Percentiles rank a stretch among this genome's conserved stretches.
These are phyloP conservation scores for Solanum neorickii DNA, from an alignment of 257 asterid genomes.

Conservation along the genomic window DNA sequence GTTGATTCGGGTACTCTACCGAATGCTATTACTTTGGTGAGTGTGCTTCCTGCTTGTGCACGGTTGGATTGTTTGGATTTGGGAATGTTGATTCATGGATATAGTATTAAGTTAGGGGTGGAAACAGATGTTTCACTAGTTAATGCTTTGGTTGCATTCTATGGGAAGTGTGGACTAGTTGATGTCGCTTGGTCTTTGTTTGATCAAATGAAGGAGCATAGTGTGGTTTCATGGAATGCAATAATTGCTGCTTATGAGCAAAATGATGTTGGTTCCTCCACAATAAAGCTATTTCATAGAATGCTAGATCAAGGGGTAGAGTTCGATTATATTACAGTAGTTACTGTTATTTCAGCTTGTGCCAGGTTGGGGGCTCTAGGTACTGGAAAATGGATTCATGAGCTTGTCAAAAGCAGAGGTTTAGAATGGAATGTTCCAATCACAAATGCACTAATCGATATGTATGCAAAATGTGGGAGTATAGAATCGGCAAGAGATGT, in stretches of 20 bases:
- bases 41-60: constrained; percentile 4
- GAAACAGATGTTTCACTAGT: constrained; percentile 2
- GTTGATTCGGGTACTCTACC: background rate
- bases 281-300: background rate
- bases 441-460: constrained; percentile 7
- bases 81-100: constrained; percentile 8
- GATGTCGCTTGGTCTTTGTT: constrained; percentile 1
- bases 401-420: background rate
- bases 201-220: constrained; percentile 3
- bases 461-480: constrained; percentile 17
- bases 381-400: constrained; percentile 10
- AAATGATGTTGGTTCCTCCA: background rate
- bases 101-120: constrained; percentile 7
- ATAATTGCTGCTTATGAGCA: constrained; percentile 11
- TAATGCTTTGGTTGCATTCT: constrained; percentile 8
- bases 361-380: constrained; percentile 6
- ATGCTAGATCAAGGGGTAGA: constrained; percentile 1
- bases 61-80: background rate
- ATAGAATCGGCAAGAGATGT: constrained; percentile 2
- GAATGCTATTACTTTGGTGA: constrained; percentile 3
- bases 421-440: constrained; percentile 4
- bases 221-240: constrained; percentile 13
- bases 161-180: constrained; percentile 11
- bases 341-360: constrained; percentile 12
- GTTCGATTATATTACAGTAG: constrained; percentile 7